phyloP scores from a whole-genome alignment of 2,329 filamentous ascomycete species.

The Fonsecaea monophora region DNA sequence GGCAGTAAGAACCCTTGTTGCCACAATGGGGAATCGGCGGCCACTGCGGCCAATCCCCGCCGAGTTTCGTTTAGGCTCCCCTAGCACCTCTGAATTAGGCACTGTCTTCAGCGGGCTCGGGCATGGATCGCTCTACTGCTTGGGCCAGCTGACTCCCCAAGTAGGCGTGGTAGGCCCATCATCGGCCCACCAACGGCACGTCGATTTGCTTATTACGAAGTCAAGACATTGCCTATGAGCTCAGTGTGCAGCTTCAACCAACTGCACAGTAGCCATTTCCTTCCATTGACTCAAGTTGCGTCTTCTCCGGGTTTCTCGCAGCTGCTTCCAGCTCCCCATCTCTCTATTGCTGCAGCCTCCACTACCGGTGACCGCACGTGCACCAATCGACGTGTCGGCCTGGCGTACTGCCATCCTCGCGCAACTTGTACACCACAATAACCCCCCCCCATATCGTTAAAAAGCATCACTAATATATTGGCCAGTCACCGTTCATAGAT shows the following conservation, averaged over 20 bases:
- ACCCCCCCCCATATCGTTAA: conserved; percentile 5
- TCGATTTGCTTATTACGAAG: neutral
- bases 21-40: neutral
- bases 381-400: conserved; percentile 29
- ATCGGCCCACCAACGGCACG: neutral
- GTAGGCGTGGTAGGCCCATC: neutral
- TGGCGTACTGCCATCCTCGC: conserved; percentile 9
- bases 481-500: conserved; percentile 6
- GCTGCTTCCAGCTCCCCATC: conserved; percentile 7
- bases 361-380: conserved; percentile 25
- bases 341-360: conserved; percentile 3
- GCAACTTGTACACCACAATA: conserved; percentile 16
- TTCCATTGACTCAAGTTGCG: conserved; percentile 6
- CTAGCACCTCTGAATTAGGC: neutral
- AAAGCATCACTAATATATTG: conserved; percentile 1
- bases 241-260: conserved; percentile 2
- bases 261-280: neutral
- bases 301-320: conserved; percentile 9
- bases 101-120: neutral
- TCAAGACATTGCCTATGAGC: conserved; percentile 1
- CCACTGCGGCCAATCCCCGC: neutral
- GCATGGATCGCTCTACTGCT: neutral
- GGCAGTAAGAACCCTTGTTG: neutral
- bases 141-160: neutral
- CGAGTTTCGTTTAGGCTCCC: neutral